These are phyloP conservation scores for Stromatinia cepivora DNA, from an alignment of 2,329 filamentous ascomycete genomes.

Conservation along the genomic window DNA sequence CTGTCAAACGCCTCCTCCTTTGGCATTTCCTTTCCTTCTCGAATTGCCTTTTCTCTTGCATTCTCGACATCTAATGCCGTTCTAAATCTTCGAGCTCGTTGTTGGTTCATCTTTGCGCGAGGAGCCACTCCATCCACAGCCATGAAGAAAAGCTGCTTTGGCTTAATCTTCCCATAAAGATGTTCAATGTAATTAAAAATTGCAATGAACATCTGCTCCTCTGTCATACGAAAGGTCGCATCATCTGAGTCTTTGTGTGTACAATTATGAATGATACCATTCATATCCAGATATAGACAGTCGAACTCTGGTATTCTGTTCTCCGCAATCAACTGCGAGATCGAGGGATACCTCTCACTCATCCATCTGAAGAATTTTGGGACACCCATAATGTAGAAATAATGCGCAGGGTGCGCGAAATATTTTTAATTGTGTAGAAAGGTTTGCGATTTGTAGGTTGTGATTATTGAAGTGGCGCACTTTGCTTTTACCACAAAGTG, in stretches of 20 bases:
- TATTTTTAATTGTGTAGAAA: conserved; percentile 16
- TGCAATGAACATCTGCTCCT: conserved; percentile 99
- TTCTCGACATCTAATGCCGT: conserved; percentile 89
- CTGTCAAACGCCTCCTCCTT: conserved; percentile 97
- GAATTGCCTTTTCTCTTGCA: conserved; percentile 88
- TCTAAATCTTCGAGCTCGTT: conserved; percentile 90
- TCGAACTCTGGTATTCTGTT: conserved; percentile 99
- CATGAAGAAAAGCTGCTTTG: conserved; percentile 99
- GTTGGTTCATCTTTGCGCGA: conserved; percentile 99
- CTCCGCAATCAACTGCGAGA: conserved; percentile 97
- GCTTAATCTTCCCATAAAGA: conserved; percentile 97
- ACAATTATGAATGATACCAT: conserved; percentile 99
- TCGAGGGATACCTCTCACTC: conserved; percentile 97
- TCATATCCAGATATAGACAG: conserved; percentile 97
- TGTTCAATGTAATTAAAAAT: conserved; percentile 99
- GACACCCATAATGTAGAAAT: conserved; percentile 51
- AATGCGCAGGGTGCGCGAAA: conserved; percentile 6
- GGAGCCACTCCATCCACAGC: conserved; percentile 97
- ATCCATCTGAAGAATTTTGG: conserved; percentile 71
- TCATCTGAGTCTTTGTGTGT: conserved; percentile 79
- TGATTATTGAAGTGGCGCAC: conserved; percentile 26
- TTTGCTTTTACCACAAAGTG: conserved; percentile 38
- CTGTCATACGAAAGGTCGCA: conserved; percentile 86
- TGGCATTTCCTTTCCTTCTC: conserved; percentile 86
- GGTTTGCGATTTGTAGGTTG: conserved; percentile 23